Evolutionary conservation across 1,284 basidiomycete species (phyloP).

Genomic region (Heterobasidion annosum): DNA sequence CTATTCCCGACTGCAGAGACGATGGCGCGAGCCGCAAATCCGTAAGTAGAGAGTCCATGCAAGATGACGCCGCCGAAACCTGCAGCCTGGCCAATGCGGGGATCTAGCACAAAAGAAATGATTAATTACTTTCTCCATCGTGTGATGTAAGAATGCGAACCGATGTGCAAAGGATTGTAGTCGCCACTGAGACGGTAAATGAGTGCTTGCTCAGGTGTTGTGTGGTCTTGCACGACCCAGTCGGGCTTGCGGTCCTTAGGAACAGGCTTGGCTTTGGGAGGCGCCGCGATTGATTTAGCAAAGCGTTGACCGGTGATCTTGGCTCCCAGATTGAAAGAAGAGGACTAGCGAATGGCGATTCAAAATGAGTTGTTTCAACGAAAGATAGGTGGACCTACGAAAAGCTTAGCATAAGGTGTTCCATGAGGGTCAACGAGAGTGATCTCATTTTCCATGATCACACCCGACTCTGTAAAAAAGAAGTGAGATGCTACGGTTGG

Average conservation of each 20-base stretch:
- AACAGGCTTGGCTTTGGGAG: conserved; percentile 58
- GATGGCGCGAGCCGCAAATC: conserved; percentile 69
- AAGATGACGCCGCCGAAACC: conserved; percentile 79
- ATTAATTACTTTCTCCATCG: background rate
- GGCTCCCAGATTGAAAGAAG: conserved; percentile 67
- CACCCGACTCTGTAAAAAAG: conserved; percentile 52
- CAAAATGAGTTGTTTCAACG: background rate
- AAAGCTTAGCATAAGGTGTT: conserved; percentile 62
- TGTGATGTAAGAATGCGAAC: conserved; percentile 24
- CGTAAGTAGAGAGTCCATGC: conserved; percentile 74
- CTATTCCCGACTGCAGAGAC: conserved; percentile 51
- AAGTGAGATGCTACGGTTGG: background rate
- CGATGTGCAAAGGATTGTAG: conserved; percentile 81
- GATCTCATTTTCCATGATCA: conserved; percentile 61
- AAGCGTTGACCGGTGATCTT: conserved; percentile 65
- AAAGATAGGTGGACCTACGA: conserved; percentile 31
- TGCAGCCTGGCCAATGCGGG: conserved; percentile 53
- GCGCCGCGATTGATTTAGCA: conserved; percentile 57
- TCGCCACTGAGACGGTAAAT: conserved; percentile 77
- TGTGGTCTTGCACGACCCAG: conserved; percentile 60
- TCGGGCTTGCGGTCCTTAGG: conserved; percentile 64
- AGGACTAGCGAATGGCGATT: conserved; percentile 34
- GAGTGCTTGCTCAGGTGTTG: conserved; percentile 67
- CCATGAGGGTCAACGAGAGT: conserved; percentile 55
- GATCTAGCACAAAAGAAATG: conserved; percentile 35